phyloP scores from a whole-genome alignment of 2,329 filamentous ascomycete species.

The Thermothelomyces thermophilus region DNA sequence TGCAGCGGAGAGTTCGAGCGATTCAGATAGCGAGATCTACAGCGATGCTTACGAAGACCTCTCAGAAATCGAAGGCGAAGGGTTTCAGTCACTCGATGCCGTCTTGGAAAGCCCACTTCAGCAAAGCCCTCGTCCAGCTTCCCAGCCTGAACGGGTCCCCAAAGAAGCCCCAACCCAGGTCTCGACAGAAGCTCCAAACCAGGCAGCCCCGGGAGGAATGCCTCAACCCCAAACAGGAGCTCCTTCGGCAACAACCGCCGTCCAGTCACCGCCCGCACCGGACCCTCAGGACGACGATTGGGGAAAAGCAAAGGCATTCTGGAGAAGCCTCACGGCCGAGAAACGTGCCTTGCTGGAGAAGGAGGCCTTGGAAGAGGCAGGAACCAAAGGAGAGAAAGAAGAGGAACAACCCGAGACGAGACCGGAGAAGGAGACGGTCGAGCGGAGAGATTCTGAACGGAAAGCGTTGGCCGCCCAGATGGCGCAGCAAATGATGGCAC shows the following conservation, averaged over 20 bases:
- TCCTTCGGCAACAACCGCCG: constrained; percentile 17
- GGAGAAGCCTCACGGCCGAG: constrained; percentile 58
- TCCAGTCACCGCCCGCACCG: constrained; percentile 9
- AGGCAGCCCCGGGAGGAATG: constrained; percentile 19
- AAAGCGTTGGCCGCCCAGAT: constrained; percentile 32
- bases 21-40: constrained; percentile 42
- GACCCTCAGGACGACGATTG: constrained; percentile 49
- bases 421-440: constrained; percentile 38
- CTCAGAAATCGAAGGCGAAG: constrained; percentile 56
- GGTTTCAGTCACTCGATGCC: constrained; percentile 67
- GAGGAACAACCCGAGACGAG: constrained; percentile 28
- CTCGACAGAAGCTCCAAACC: constrained; percentile 9
- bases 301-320: constrained; percentile 63
- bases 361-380: constrained; percentile 50
- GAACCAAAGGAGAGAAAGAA: constrained; percentile 40
- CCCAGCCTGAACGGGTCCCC: neutral
- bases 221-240: constrained; percentile 15
- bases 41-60: constrained; percentile 73
- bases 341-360: constrained; percentile 56
- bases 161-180: neutral
- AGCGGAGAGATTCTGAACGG: constrained; percentile 36
- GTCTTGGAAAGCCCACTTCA: constrained; percentile 55
- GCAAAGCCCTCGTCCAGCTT: constrained; percentile 17
- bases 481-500: constrained; percentile 56
- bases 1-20: constrained; percentile 13